phyloP scores from a whole-genome alignment of 2,329 filamentous ascomycete genomes.

The Aspergillus sp. region DNA sequence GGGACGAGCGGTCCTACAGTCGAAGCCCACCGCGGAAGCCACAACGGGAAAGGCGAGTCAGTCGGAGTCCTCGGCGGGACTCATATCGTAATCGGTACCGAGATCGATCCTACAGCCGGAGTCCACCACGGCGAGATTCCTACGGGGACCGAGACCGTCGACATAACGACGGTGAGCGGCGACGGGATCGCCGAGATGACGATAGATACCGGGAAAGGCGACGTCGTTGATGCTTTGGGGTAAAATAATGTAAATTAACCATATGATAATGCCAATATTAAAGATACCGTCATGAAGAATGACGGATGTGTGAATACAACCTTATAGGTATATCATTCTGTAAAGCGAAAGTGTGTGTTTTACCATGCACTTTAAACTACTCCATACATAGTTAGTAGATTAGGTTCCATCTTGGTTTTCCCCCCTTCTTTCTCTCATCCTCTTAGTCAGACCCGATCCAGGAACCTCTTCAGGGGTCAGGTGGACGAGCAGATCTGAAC shows the following conservation, averaged over 20 bases:
- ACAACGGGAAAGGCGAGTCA: constrained; percentile 33
- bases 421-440: background rate
- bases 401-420: too few relatives aligned
- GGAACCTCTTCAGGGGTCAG: background rate
- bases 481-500: background rate
- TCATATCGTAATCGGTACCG: constrained; percentile 39
- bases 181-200: constrained; percentile 29
- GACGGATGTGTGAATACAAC: too few relatives aligned
- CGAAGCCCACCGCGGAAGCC: constrained; percentile 48
- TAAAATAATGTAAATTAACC: background rate
- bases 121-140: constrained; percentile 28
- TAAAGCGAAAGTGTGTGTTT: background rate
- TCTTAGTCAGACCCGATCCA: background rate
- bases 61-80: constrained; percentile 31
- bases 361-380: too few relatives aligned
- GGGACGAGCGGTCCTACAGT: constrained; percentile 38
- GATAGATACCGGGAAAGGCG: constrained; percentile 32
- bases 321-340: background rate
- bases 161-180: constrained; percentile 37
- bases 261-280: too few relatives aligned
- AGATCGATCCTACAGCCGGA: constrained; percentile 37
- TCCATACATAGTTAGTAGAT: too few relatives aligned
- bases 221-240: constrained; percentile 16
- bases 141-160: constrained; percentile 41
- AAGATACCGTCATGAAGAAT: too few relatives aligned